Conservation (phyloP, 2,329 filamentous ascomycete species). For the Clonostachys rhizophaga region DNA sequence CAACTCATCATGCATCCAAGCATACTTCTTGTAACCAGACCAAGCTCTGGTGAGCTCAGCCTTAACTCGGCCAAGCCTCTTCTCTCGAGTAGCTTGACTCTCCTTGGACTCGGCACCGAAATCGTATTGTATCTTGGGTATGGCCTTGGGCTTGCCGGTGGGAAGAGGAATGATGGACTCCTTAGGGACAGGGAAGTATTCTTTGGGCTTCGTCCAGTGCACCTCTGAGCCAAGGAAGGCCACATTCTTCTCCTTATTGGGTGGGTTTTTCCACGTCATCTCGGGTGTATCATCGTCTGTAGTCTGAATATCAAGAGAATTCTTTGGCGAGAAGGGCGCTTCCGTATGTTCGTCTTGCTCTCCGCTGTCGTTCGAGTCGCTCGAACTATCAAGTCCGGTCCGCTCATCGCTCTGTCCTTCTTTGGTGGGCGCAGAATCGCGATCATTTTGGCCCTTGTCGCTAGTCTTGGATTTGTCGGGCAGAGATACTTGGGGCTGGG, state of each 20-base stretch:
- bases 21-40: conserved; percentile 73
- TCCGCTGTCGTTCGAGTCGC: too few relatives aligned
- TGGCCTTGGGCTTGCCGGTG: conserved; percentile 60
- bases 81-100: conserved; percentile 56
- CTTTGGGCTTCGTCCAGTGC: conserved; percentile 71
- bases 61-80: conserved; percentile 64
- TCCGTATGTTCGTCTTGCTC: too few relatives aligned
- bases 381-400: too few relatives aligned
- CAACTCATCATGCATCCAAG: conserved; percentile 86
- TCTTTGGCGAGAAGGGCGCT: too few relatives aligned
- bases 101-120: conserved; percentile 63
- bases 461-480: too few relatives aligned
- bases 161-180: conserved; percentile 73
- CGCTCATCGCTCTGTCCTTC: too few relatives aligned
- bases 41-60: conserved; percentile 74
- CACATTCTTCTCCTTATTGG: conserved; percentile 9
- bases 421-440: too few relatives aligned
- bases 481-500: too few relatives aligned
- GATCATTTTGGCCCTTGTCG: too few relatives aligned
- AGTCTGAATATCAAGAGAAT: too few relatives aligned
- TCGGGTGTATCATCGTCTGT: conserved; percentile 2
- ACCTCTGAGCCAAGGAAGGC: conserved; percentile 17
- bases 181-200: conserved; percentile 72
- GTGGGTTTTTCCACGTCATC: conserved; percentile 18
- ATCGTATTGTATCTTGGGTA: conserved; percentile 72